A percentile compares a stretch with the other conserved stretches of the same genome.
These are phyloP conservation scores for Trichoderma parareesei DNA, from an alignment of 495 filamentous ascomycete genomes.

Conservation along the genomic window DNA sequence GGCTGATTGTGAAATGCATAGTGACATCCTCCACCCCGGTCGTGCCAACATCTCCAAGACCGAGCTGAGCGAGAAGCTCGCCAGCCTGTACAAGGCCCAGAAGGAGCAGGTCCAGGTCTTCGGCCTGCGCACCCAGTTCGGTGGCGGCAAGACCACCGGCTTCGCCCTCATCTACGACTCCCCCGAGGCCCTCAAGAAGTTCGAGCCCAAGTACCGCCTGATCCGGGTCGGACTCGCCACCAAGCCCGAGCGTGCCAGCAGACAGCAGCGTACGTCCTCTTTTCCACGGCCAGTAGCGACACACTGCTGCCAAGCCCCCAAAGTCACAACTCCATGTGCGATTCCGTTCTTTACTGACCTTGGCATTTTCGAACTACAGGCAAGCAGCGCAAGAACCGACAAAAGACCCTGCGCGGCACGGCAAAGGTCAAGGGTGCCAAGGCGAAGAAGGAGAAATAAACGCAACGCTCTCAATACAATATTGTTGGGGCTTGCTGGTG, in stretches of 20 bases:
- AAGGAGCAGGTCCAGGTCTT: conserved; percentile 97
- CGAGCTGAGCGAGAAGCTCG: conserved; percentile 90
- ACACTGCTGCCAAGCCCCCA: neutral
- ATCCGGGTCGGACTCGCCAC: conserved; percentile 80
- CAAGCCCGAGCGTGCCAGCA: conserved; percentile 92
- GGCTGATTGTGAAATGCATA: conserved; percentile 30
- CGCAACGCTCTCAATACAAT: conserved; percentile 9
- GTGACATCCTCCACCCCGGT: conserved; percentile 98
- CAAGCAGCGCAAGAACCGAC: conserved; percentile 99
- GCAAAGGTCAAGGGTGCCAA: conserved; percentile 82
- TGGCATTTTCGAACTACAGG: conserved; percentile 52
- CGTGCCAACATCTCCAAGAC: conserved; percentile 98
- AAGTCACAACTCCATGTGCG: neutral
- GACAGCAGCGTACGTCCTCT: conserved; percentile 90
- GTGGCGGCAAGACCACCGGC: conserved; percentile 98
- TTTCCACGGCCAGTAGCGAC: neutral
- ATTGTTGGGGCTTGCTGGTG: neutral
- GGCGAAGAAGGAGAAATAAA: conserved; percentile 66
- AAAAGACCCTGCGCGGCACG: conserved; percentile 94
- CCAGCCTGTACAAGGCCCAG: conserved; percentile 91
- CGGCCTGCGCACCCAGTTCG: conserved; percentile 96
- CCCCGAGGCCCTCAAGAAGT: conserved; percentile 96
- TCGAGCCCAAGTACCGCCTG: conserved; percentile 96
- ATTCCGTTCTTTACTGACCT: conserved; percentile 15
- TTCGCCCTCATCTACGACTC: conserved; percentile 99